Evolutionary conservation across 1,284 basidiomycete genomes (phyloP).

Genomic region (Tilletiopsis washingtonensis): DNA sequence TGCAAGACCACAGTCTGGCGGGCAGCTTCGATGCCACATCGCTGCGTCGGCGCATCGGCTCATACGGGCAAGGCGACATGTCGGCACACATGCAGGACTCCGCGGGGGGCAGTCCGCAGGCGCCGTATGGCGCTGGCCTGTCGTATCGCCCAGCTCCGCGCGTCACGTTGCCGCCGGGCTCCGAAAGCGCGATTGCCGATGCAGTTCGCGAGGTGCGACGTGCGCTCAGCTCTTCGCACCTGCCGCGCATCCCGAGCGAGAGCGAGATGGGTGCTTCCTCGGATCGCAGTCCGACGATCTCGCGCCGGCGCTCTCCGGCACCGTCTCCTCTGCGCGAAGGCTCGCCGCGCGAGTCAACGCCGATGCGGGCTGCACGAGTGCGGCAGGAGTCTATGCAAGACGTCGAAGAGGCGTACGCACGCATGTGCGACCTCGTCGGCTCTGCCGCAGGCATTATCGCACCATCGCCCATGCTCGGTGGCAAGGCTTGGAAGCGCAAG

Average conservation of each 20-base stretch:
- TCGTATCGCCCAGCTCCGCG: no score
- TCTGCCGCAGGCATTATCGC: constrained; percentile 5
- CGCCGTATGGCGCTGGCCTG: no score
- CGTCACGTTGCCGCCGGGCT: constrained; percentile 2
- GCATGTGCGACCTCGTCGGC: constrained; percentile 8
- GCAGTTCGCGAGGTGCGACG: constrained; percentile 3
- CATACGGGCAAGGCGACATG: neutral
- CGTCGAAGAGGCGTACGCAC: constrained; percentile 6
- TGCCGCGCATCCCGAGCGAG: constrained; percentile 5
- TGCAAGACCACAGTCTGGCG: constrained; percentile 6
- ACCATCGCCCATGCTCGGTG: constrained; percentile 1
- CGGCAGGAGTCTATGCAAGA: constrained; percentile 10
- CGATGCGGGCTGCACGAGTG: constrained; percentile 1
- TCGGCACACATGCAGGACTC: neutral
- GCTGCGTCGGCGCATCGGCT: constrained; percentile 3
- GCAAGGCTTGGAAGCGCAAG: neutral
- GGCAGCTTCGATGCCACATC: constrained; percentile 9
- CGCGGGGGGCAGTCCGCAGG: neutral
- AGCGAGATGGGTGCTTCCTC: neutral
- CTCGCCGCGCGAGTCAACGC: constrained; percentile 2
- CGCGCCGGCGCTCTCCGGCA: neutral
- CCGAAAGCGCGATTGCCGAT: constrained; percentile 2
- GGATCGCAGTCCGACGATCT: neutral
- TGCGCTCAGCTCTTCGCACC: constrained; percentile 5
- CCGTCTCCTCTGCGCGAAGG: neutral